phyloP scores from a whole-genome alignment of 108 stramenopile species.

The Mediolabrus comicus region DNA sequence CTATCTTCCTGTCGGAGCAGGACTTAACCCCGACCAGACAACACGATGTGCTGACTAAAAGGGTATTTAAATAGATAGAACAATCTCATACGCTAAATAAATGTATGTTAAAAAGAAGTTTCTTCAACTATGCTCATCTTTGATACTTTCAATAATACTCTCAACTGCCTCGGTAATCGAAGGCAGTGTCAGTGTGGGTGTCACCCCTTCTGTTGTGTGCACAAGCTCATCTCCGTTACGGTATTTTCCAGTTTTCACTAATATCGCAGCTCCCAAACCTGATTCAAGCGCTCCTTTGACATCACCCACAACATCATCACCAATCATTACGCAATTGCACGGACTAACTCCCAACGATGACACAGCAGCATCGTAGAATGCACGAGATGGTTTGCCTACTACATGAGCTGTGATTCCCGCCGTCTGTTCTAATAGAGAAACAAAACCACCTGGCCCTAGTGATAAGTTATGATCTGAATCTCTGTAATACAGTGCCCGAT shows the following conservation, averaged over 20 bases:
- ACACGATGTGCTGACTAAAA: constrained; percentile 82
- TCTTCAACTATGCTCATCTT: not conserved
- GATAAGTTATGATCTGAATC: constrained; percentile 47
- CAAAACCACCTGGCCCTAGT: constrained; percentile 72
- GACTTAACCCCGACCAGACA: constrained; percentile 72
- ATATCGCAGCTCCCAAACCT: constrained; percentile 55
- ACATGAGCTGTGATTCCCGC: constrained; percentile 36
- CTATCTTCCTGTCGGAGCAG: constrained; percentile 78
- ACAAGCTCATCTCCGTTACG: constrained; percentile 45
- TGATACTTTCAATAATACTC: constrained; percentile 30
- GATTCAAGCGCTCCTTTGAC: constrained; percentile 53
- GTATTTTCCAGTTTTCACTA: constrained; percentile 76
- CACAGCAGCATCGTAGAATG: constrained; percentile 58
- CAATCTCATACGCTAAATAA: not conserved
- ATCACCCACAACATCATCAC: constrained; percentile 69
- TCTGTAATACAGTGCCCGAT: constrained; percentile 51
- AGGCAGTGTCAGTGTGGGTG: constrained; percentile 34
- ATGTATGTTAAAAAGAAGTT: too few relatives aligned
- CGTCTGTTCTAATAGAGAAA: constrained; percentile 54
- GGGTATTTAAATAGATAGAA: not conserved
- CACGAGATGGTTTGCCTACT: constrained; percentile 65
- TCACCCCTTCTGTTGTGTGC: constrained; percentile 12
- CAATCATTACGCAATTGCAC: constrained; percentile 56
- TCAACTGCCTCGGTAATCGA: constrained; percentile 74
- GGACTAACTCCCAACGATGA: constrained; percentile 27